Evolutionary conservation across 805 yeast genomes (phyloP).

Genomic region (Brettanomyces anomalus): DNA sequence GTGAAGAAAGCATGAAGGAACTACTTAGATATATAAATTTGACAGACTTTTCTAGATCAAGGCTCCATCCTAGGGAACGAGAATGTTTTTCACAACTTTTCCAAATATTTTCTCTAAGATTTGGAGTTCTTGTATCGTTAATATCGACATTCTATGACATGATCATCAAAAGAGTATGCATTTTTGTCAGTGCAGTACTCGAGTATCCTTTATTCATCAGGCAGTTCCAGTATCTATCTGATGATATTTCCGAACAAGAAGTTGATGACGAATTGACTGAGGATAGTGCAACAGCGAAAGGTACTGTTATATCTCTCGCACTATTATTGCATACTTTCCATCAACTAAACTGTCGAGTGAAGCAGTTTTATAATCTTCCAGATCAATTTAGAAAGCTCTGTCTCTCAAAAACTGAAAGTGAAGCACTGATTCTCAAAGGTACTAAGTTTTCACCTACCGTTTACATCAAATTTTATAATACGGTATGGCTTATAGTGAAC

Average conservation of each 20-base stretch:
- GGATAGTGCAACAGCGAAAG: not conserved
- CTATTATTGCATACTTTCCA: conserved; percentile 37
- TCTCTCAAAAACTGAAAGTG: conserved; percentile 30
- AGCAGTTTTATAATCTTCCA: conserved; percentile 73
- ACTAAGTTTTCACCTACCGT: conserved; percentile 35
- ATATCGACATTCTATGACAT: not conserved
- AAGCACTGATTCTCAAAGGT: conserved; percentile 29
- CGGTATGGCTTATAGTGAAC: conserved; percentile 78
- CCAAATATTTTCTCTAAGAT: not conserved
- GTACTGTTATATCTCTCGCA: conserved; percentile 4
- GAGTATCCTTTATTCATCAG: conserved; percentile 8
- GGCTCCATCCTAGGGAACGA: conserved; percentile 8
- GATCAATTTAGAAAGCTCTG: conserved; percentile 56
- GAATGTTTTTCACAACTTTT: not conserved
- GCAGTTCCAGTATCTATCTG: not conserved
- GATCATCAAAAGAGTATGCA: conserved; percentile 8
- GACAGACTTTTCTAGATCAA: conserved; percentile 19
- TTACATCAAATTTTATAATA: conserved; percentile 75
- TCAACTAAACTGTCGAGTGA: conserved; percentile 70
- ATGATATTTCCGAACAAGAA: not conserved
- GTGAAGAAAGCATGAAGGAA: conserved; percentile 15
- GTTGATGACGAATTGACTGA: not conserved
- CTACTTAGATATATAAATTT: conserved; percentile 23
- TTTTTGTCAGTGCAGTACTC: conserved; percentile 4
- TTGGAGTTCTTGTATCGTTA: not conserved